phyloP scores from a whole-genome alignment of 2,329 filamentous ascomycete genomes.

The Stachybotrys echinatus region DNA sequence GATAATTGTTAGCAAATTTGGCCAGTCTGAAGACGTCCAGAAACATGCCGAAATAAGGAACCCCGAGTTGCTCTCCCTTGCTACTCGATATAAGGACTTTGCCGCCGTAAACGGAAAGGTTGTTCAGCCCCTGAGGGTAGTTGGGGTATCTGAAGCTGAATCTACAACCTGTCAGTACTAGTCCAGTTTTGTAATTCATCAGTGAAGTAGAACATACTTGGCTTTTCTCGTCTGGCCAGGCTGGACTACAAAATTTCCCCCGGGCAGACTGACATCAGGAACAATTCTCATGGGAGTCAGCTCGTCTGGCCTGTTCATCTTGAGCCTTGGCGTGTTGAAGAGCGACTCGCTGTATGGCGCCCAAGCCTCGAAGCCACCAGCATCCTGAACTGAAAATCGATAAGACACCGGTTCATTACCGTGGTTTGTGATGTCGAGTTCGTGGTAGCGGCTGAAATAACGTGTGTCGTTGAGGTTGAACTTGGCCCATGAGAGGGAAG shows the following conservation, averaged over 20 bases:
- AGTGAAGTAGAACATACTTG: not conserved
- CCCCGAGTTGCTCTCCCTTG: not conserved
- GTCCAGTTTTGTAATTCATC: no score
- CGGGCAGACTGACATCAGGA: not conserved
- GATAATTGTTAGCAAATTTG: not conserved
- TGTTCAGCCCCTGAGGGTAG: not conserved
- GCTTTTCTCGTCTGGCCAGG: not conserved
- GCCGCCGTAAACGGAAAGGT: not conserved
- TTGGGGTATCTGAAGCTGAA: not conserved
- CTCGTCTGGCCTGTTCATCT: not conserved
- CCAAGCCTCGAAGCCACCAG: no score
- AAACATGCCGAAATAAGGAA: not conserved
- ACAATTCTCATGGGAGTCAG: not conserved
- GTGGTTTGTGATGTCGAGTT: conserved; percentile 29
- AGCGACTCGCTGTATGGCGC: no score
- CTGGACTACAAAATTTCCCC: not conserved
- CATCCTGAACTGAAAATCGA: no score
- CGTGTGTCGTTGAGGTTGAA: conserved; percentile 40
- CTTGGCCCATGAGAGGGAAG: conserved; percentile 27
- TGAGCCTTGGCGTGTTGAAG: not conserved
- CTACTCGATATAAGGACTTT: not conserved
- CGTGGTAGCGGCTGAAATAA: conserved; percentile 22
- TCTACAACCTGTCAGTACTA: not conserved
- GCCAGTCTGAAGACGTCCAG: not conserved
- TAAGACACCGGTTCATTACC: conserved; percentile 13